These are phyloP conservation scores for cucumber (Cucumis sativus) DNA, from an alignment of 306 rosid genomes.

Conservation along the genomic window DNA sequence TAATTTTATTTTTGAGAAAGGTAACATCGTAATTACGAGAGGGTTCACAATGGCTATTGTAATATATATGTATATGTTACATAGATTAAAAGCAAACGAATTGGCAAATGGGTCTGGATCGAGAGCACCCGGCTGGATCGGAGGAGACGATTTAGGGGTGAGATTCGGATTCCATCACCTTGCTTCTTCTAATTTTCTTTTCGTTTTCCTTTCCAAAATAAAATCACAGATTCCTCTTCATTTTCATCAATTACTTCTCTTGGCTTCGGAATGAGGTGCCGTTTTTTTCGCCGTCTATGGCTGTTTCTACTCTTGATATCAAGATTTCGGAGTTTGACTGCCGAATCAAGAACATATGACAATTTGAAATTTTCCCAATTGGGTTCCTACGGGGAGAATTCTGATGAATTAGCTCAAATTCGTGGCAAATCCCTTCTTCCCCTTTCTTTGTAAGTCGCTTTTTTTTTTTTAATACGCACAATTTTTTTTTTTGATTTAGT, in stretches of 20 bases:
- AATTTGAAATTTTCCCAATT: slow-evolving; percentile 7
- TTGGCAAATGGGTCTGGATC: not conserved
- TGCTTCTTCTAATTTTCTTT: not conserved
- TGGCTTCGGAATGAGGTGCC: slow-evolving; percentile 16
- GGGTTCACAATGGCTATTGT: not conserved
- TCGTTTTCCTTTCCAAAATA: too few species aligned
- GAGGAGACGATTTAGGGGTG: not conserved
- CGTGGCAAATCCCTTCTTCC: slow-evolving; percentile 39
- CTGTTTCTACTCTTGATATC: not conserved
- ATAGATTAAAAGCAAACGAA: not conserved
- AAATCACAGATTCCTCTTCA: not conserved
- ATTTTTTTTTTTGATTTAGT: not conserved
- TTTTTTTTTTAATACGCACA: not conserved
- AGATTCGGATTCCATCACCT: not conserved
- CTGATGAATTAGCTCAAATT: slow-evolving; percentile 12
- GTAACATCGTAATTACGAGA: not conserved
- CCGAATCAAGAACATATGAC: slow-evolving; percentile 9
- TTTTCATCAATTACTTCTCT: not conserved
- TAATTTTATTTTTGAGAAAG: too few species aligned
- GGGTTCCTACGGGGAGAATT: not conserved
- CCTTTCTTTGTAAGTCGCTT: slow-evolving; percentile 28
- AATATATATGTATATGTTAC: too few species aligned
- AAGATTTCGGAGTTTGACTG: not conserved
- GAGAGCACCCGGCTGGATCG: not conserved
- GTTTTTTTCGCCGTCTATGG: not conserved